Base-by-base conservation (phyloP, 2,329 filamentous ascomycete species). In the Aspergillus novoparasiticus region DNA sequence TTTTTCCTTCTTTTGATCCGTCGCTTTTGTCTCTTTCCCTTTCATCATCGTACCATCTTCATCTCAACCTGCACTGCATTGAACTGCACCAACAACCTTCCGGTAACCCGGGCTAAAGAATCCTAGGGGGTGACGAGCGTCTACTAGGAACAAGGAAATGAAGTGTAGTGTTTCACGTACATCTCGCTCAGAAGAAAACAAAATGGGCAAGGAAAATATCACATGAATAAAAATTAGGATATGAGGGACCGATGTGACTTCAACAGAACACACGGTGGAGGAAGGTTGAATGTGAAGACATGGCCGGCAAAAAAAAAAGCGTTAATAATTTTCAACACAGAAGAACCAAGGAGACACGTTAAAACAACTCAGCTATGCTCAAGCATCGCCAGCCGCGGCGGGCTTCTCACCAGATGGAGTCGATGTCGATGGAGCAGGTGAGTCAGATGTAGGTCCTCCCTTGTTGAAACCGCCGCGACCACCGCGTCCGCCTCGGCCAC, bases 381-480 rank as follows among this genome's bases (percentile, higher is more conserved):
- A 78, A 58, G 74, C 73, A 48, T 78, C 69, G 23, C 71, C 73
- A 46, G 75, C 73, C 9, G 75, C 69, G 16, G 69, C 68, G 28
- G 76, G 73, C 70, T 79, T 79, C 61, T 77, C 72, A 51, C 73
- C 72, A 14, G 72, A 72, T 3, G 76, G 71, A 45, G 72, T 72
- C 56, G 68, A 68, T 51, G 48, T 28, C 46, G 43, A 48, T 30
- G 72, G 66, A 39, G 72, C 70, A 59, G 73, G 64, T 21, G 76
- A 77, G 48, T 78, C 76, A 23, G 71, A 70, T 10, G 67, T 84
- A 30, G 82, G 84, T 41, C 59, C 32, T 55, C 89, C 85, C 61
- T 86, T 87, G 80, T 87, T 89, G 72, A 82, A 82, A 41, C 86
- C 85, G 61, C 86, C 84, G 45, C 88, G 83, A 54, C 89, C 86